Evolutionary conservation across 768 basidiomycete genomes (phyloP), one percentile per base, ranked within the genome.

Genomic region (Pleurotus eryngii): DNA sequence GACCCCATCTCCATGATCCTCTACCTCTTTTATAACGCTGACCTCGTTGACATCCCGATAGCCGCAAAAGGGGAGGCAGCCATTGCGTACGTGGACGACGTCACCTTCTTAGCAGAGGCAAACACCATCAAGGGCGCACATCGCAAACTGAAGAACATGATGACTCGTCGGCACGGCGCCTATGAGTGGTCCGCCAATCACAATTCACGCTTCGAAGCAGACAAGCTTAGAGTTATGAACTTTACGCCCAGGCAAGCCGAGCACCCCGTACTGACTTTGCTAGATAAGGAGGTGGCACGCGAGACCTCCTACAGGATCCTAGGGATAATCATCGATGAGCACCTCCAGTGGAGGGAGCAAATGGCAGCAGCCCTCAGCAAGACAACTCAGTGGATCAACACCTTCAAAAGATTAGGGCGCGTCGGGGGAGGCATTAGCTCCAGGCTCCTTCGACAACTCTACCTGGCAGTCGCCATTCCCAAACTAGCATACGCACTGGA

Each of bases 141-240:
- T 42, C 39, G 3, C 14, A 12, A 12, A 42, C 39, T 42, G 17
- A 17, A 12, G 14, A 42, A 17, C 12, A 42, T 42, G 39, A 12
- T 42, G 17, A 17, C 17, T 2, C 39, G 17, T 2, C 2, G 14
- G 39, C 12, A 42, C 17, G 39, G 39, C n/a, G 39, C 14, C 12
- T 42, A 42, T 4, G 17, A 42, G 39, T 42, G 39, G 39, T 42
- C 39, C 12, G 14, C 12, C 17, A 17, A 42, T 12, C 39, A 42
- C 17, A 42, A 42, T 17, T 42, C 39, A 42, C 3, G 39, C 39
- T 42, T 42, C 17, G 39, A 42, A 17, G 17, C 39, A 42, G 39
- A 4, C 14, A 42, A 42, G 17, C 39, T 42, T 2, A 47, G 59
- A 1, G 60, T 68, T 1, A 59, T 69, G 4, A 30, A 55, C 43